Evolutionary conservation across 805 yeast species (phyloP).

Genomic region (Maudiozyma pseudohumilis): DNA sequence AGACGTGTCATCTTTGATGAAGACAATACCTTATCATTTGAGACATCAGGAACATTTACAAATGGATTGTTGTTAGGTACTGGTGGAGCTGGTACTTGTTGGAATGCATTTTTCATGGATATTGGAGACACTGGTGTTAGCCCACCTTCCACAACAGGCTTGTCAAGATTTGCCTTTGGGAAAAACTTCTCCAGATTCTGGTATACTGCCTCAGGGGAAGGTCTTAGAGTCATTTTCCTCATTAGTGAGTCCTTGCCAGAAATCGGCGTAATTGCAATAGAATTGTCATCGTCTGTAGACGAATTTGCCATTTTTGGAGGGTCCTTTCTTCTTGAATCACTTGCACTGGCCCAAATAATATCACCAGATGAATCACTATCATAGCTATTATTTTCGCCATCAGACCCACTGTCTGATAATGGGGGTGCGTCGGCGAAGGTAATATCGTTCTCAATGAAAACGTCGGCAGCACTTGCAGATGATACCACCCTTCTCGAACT

Average conservation of each 20-base stretch:
- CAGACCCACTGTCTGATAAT: slow-evolving; percentile 42
- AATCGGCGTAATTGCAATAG: not conserved
- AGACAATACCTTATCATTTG: not conserved
- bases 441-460: slow-evolving; percentile 61
- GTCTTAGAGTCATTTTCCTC: slow-evolving; percentile 65
- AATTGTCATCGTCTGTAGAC: not conserved
- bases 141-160: slow-evolving; percentile 72
- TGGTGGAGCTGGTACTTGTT: not conserved
- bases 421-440: slow-evolving; percentile 68
- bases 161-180: slow-evolving; percentile 86
- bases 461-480: slow-evolving; percentile 34
- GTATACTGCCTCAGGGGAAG: slow-evolving; percentile 89
- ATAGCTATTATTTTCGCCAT: slow-evolving; percentile 2
- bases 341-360: slow-evolving; percentile 15
- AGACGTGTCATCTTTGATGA: not conserved
- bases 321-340: not conserved
- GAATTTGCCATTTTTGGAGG: too few species aligned
- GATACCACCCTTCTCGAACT: slow-evolving; percentile 29
- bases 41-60: not conserved
- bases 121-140: slow-evolving; percentile 49
- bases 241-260: slow-evolving; percentile 6
- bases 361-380: slow-evolving; percentile 23
- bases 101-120: slow-evolving; percentile 6
- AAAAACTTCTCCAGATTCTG: slow-evolving; percentile 85
- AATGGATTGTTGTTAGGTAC: not conserved